Conservation (phyloP, 2,329 filamentous ascomycete species). For the Lachnellula arida region DNA sequence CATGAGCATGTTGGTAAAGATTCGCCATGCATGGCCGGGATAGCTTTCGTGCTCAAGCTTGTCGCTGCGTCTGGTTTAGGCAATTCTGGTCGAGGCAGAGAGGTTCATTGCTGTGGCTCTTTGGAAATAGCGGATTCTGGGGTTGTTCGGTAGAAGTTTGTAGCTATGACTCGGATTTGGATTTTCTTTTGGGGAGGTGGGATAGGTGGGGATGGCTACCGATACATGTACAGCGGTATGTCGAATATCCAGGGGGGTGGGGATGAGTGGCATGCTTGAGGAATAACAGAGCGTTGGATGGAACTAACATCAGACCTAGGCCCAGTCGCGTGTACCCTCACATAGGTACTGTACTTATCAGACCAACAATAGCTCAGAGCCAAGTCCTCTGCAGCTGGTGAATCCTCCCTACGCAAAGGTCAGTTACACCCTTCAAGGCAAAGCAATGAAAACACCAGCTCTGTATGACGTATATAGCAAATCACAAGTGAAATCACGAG, state of each 20-base stretch:
- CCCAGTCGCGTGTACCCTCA: background rate
- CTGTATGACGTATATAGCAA: too few species aligned
- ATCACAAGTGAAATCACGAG: too few species aligned
- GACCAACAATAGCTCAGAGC: constrained; percentile 8
- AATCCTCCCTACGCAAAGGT: background rate
- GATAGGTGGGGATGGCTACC: too few species aligned
- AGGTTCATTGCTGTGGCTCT: background rate
- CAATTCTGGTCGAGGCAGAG: constrained; percentile 7
- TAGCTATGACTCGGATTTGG: background rate
- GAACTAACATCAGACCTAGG: background rate
- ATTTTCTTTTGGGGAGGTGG: too few species aligned
- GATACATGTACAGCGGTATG: too few species aligned
- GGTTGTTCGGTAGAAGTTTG: background rate
- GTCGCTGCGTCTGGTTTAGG: background rate
- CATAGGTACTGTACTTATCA: background rate
- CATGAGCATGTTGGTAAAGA: constrained; percentile 4
- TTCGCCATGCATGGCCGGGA: constrained; percentile 1
- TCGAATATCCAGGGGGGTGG: too few species aligned
- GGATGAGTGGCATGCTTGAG: background rate
- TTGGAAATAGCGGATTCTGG: constrained; percentile 2
- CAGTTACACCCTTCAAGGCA: background rate
- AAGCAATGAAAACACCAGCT: too few species aligned
- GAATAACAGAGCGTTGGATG: constrained; percentile 1
- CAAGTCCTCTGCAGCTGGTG: too few species aligned
- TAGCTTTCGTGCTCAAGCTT: background rate